Evolutionary conservation across 1,139 yeast species (phyloP), one percentile per base, ranked within the genome.

Genomic region (Hanseniaspora uvarum): DNA sequence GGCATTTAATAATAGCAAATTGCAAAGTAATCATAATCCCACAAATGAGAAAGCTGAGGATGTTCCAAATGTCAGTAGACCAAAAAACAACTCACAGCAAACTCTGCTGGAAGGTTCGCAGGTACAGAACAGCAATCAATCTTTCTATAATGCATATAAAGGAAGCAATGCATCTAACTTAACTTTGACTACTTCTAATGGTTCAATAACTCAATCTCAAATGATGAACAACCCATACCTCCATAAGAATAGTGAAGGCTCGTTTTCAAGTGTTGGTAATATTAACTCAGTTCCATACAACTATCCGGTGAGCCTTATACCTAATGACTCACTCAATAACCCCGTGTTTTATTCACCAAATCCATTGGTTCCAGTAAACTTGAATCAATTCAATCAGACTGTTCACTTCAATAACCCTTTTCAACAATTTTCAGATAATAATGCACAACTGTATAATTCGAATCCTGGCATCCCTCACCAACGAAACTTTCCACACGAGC

Each of bases 381-480:
- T 19, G n/a, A 37, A 37, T 11, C 40, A 37, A 37, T 37, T 19
- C 40, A 37, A 37, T 12, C 40, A 21, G 21, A n/a, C 24, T 21
- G 34, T 48, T 37, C 46, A 39, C 8, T 47, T 47, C 24, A 47
- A 14, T 21, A 47, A 47, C 24, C 52, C 52, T 10, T 47, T 47
- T 31, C 52, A 47, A 21, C 44, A 18, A 11, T n/a, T 8, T 26
- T 19, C 21, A 5, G 38, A 23, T 28, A 26, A 16, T 7, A 34
- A 21, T 1, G 5, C 36, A 31, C 45, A 30, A 4, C 19, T 28
- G 14, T 26, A 41, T 26, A 30, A 12, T 12, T 7, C 14, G 11
- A 41, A 28, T 12, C 30, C 24, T 3, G 31, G 31, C 37, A 26
- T 39, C 6, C 16, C 24, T 5, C 28, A 21, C 3, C 52, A 39